A percentile compares a stretch with the other conserved stretches of the same genome.
These are phyloP conservation scores for Pleurotus pulmonarius DNA, from an alignment of 768 basidiomycete genomes.

Conservation along the genomic window DNA sequence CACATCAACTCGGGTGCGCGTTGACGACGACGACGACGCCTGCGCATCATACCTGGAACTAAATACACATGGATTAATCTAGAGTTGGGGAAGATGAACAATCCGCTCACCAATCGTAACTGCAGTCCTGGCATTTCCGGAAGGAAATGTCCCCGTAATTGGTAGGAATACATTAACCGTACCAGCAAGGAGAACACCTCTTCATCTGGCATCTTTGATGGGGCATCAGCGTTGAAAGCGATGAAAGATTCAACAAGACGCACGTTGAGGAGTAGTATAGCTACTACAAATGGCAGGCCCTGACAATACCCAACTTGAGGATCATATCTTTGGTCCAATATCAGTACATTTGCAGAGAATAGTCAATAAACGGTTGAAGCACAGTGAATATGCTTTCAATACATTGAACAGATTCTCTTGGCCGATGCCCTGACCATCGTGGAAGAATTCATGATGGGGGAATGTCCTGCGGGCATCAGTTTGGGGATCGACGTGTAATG, in stretches of 20 bases:
- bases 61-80: constrained; percentile 3
- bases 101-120: constrained; percentile 68
- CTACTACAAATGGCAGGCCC: constrained; percentile 94
- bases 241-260: constrained; percentile 15
- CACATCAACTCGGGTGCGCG: not conserved
- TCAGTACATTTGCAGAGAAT: constrained; percentile 7
- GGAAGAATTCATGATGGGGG: constrained; percentile 95
- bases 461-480: constrained; percentile 63
- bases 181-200: constrained; percentile 97
- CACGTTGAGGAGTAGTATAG: constrained; percentile 89
- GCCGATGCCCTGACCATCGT: constrained; percentile 89
- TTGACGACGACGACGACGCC: not conserved
- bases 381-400: constrained; percentile 95
- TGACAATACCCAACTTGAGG: constrained; percentile 97
- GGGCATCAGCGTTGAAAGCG: constrained; percentile 9
- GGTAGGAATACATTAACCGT: constrained; percentile 94
- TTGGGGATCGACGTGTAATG: constrained; percentile 9
- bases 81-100: not conserved
- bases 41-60: constrained; percentile 55
- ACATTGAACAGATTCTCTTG: constrained; percentile 98
- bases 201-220: constrained; percentile 93
- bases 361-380: constrained; percentile 23
- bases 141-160: constrained; percentile 93
- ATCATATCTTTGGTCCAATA: constrained; percentile 57
- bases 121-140: constrained; percentile 99